Evolutionary conservation across 1,284 basidiomycete genomes (phyloP), one percentile per base, ranked within the genome.

Genomic region (Ceratobasidium sp.): DNA sequence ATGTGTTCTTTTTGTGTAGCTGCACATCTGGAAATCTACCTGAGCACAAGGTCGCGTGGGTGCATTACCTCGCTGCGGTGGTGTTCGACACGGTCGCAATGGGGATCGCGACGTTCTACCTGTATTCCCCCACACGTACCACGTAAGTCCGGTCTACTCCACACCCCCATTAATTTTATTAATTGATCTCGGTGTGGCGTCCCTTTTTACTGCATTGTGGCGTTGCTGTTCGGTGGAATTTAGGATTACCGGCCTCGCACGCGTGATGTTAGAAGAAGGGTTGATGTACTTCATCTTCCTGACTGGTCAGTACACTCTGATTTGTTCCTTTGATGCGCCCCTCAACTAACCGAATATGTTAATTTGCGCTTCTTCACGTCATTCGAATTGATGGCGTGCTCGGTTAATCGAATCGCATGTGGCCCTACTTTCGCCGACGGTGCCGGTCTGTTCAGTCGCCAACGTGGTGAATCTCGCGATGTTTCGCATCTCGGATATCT

Each of bases 21-120:
- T 75, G 73, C 29, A 75, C 73, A 1, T 66, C 63, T 33, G 73
- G 64, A 19, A 75, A 75, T 29, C 41, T 75, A 17, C 72, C 72
- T 7, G 29, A 44, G 4, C 62, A 60, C 51, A 75, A 75, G 29
- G 27, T 75, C 24, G 73, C 73, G 17, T 75, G 73, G 73, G 22
- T 75, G 8, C 73, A 75, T 45, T 75, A 75, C 47, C 64, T 75
- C n/a, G 73, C 73, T 22, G 73, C 69, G 3, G 69, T 72, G 2
- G 69, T 72, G 27, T 72, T 72, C 31, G 57, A 72, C 51, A 72
- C 69, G 1, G 45, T 53, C 14, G 69, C 69, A 24, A 72, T 60
- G 69, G 69, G 69, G 31, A 72, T 72, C 22, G 57, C 69, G 7
- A 72, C 69, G 17, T 72, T 72, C 41, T 72, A 60, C 45, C 45